Base-by-base conservation (phyloP, 148 eudicot species). In the Rhododendron simsii region DNA sequence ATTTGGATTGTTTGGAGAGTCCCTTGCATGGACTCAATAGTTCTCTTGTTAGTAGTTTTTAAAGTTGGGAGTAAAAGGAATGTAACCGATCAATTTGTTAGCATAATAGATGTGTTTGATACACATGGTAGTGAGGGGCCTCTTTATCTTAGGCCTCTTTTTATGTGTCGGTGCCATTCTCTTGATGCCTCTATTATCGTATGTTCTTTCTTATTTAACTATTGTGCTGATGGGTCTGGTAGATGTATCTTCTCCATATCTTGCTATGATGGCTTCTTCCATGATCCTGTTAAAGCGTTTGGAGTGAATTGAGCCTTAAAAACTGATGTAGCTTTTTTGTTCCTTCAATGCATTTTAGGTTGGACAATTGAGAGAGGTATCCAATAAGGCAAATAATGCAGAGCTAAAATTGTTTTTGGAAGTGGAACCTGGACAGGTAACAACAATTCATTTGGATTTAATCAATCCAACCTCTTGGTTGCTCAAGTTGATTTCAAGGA, bases 341-440 rank as follows among this genome's bases (percentile, higher is more conserved):
- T 13, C 63, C 69, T 51, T 84, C 18, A 75, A 53, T 37, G 78
- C 81, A 50, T 33, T 89, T 86, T 88, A 95, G 99, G 99, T 97
- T 76, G 98, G 95, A 30, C 95, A 95, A 81, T 81, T 97, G 91
- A 93, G 98, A 75, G 98, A 97, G 84, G 93, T 87, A 65, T 93
- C 96, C 16, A 97, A 89, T 85, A 95, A 92, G 90, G 84, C 88
- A 73, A 91, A 90, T 69, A 94, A 89, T 93, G 96, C 98, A 73
- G 99, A 97, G 84, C 86, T 97, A 65, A 97, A 92, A 90, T 87
- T 97, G 91, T 94, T 97, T 84, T 88, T 97, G 87, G 99, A 97
- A 88, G 92, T 95, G 75, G 98, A 94, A 87, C 83, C 84, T 78
- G 98, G 95, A 50, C 92, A 35, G 96, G 99, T 97, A 94, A 83